A percentile compares a stretch with the other conserved stretches of the same genome.
Conservation (phyloP, 306 rosid species). For the Carpinus viminea region DNA sequence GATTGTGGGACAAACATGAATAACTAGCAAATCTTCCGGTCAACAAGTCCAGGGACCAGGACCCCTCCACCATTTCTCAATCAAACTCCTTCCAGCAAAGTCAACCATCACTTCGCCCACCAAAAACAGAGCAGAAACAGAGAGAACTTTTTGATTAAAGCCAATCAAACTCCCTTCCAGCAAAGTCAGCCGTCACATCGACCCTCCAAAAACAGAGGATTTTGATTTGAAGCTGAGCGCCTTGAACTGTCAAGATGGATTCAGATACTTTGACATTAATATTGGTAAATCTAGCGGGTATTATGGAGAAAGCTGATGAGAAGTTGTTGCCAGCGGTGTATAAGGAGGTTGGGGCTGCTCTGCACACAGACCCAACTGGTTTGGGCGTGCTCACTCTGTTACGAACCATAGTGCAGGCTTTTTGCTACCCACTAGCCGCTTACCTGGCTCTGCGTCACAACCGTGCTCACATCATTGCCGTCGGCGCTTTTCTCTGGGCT, state of each 20-base stretch:
- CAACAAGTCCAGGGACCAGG: no score
- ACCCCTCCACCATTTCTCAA: no score
- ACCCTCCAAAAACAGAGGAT: neutral
- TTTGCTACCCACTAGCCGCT: slow-evolving; percentile 71
- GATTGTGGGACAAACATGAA: no score
- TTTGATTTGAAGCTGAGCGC: neutral
- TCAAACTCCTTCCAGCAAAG: neutral
- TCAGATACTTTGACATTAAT: slow-evolving; percentile 52
- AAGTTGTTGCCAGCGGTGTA: slow-evolving; percentile 76
- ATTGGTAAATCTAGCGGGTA: slow-evolving; percentile 60
- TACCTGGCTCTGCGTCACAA: slow-evolving; percentile 71
- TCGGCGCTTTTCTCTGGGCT: slow-evolving; percentile 75
- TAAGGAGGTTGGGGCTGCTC: slow-evolving; percentile 67
- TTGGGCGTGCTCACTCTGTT: slow-evolving; percentile 69
- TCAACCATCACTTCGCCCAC: neutral
- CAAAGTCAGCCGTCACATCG: neutral
- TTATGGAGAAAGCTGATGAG: slow-evolving; percentile 75
- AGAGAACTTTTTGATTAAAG: no score
- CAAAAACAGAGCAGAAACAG: neutral
- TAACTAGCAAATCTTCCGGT: no score
- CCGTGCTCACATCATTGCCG: slow-evolving; percentile 65
- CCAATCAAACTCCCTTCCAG: neutral
- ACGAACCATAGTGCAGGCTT: slow-evolving; percentile 68
- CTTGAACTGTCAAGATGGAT: slow-evolving; percentile 43
- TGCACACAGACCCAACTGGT: slow-evolving; percentile 72